phyloP scores from a whole-genome alignment of 345 rosid species.

The Lenwebbia sp. region DNA sequence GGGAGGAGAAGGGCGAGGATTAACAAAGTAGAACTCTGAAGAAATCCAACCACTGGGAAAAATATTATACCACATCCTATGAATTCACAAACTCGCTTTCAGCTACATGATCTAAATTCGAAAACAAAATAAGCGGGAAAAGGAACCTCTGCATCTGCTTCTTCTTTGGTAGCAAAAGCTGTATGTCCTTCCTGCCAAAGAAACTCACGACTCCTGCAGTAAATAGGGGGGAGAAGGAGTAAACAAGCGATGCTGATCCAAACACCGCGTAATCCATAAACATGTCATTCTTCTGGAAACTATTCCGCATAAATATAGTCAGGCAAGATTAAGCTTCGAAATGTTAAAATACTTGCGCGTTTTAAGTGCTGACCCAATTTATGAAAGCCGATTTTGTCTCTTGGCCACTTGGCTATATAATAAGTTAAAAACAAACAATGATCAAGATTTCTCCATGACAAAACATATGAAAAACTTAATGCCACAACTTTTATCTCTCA shows the following conservation, averaged over 20 bases:
- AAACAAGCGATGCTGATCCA: not conserved
- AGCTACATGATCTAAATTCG: not conserved
- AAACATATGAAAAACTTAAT: not conserved
- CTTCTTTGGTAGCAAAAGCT: slow-evolving; percentile 79
- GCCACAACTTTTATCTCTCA: not conserved
- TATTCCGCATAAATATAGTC: not conserved
- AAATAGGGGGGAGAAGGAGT: not conserved
- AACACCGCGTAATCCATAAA: not conserved
- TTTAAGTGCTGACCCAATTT: not conserved
- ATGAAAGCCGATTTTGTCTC: not conserved
- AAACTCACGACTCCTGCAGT: slow-evolving; percentile 93
- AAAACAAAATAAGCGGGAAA: not conserved
- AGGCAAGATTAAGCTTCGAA: not conserved
- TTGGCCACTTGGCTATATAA: not conserved
- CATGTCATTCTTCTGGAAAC: not conserved
- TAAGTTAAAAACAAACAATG: not conserved
- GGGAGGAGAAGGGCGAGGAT: not conserved
- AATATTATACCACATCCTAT: not conserved
- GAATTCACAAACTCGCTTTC: not conserved
- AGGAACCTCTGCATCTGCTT: slow-evolving; percentile 85
- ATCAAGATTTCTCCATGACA: not conserved
- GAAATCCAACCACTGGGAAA: not conserved
- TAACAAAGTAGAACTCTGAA: not conserved
- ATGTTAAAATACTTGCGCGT: not conserved
- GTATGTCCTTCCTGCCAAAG: slow-evolving; percentile 99